A percentile compares a stretch with the other conserved stretches of the same genome.
phyloP scores from a whole-genome alignment of 345 rosid genomes.

The Moricandia moricandioides region DNA sequence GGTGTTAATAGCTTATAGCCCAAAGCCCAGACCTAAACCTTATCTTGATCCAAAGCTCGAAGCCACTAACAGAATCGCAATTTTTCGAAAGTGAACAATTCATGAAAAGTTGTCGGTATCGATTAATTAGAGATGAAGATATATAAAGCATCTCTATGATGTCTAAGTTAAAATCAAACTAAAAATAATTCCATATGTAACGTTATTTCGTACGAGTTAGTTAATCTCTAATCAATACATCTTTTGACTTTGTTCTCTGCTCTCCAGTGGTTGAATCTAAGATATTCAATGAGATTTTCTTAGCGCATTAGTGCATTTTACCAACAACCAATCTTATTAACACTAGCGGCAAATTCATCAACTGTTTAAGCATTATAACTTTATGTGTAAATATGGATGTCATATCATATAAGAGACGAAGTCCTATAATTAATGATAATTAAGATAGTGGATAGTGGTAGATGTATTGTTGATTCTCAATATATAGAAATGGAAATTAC shows the following conservation, averaged over 20 bases:
- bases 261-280: slow-evolving; percentile 12
- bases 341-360: slow-evolving; percentile 1
- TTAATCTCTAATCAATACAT: slow-evolving; percentile 20
- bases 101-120: background rate
- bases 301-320: background rate
- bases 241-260: slow-evolving; percentile 23
- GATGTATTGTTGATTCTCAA: background rate
- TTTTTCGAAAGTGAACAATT: background rate
- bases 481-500: background rate
- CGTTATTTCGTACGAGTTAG: slow-evolving; percentile 12
- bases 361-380: background rate
- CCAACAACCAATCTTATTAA: slow-evolving; percentile 3
- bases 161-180: slow-evolving; percentile 13
- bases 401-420: background rate
- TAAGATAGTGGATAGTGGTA: background rate
- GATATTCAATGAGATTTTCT: background rate
- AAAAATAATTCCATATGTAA: slow-evolving; percentile 17
- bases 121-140: slow-evolving; percentile 25
- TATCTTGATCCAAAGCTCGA: slow-evolving; percentile 6
- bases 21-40: slow-evolving; percentile 4
- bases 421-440: background rate
- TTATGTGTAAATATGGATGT: slow-evolving; percentile 15
- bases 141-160: slow-evolving; percentile 7
- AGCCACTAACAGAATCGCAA: background rate
- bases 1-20: background rate